Evolutionary conservation across 371 early-diverging fungal genomes (phyloP), one percentile per base, ranked within the genome.

Genomic region (Mucor circinelloides): DNA sequence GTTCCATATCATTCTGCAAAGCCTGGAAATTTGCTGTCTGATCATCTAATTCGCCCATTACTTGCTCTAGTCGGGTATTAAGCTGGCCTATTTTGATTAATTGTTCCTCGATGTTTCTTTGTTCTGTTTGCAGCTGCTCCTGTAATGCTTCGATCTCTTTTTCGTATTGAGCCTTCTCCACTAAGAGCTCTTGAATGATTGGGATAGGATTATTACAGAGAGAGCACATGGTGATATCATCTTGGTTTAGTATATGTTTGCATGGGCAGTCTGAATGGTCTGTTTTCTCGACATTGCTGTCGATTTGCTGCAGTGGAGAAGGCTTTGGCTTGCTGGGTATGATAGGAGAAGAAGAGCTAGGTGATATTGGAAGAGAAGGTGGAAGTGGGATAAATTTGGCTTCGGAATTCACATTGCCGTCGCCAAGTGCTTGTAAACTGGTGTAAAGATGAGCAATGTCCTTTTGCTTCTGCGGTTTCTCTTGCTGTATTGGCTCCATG

Each of bases 161-260:
- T 58, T 83, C 65, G 28, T 82, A 76, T n/a, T 75, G 71, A 8
- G 71, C 66, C 36, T 76, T 78, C 66, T 88, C 87, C 7, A 73
- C 69, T 7, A 81, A 71, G n/a, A 86, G 69, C 19, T 82, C 79
- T 25, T 80, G 82, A 56, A 88, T 63, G 31, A 79, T 65, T 19
- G 87, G 88, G 42, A 89, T 84, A 44, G 76, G 68, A 25, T 82
- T 85, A 30, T 83, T 75, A 64, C 90, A 89, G n/a, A 85, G 74
- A 7, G 77, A 74, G 60, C 90, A 89, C 17, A 69, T 67, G 7
- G 66, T 42, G 15, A 58, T 69, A 2, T 79, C 73, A 21, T 78
- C 71, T 27, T 62, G 63, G 2, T 67, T 65, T 10, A 80, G 34
- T 30, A 84, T 73, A 50, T 71, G 67, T 38, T 75, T 74, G 63